phyloP scores from a whole-genome alignment of 768 basidiomycete species.

The Mycena indigotica region DNA sequence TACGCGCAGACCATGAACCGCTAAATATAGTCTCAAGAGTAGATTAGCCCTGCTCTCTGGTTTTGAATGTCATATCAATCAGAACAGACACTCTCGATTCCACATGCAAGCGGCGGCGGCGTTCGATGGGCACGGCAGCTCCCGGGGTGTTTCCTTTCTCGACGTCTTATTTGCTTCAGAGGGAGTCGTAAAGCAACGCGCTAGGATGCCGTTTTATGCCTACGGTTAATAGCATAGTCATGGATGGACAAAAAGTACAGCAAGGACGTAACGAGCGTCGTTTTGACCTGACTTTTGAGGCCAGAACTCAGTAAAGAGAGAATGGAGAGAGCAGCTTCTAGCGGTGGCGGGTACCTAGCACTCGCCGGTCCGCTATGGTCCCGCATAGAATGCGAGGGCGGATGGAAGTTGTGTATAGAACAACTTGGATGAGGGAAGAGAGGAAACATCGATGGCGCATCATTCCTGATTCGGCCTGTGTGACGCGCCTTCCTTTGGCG shows the following conservation, averaged over 20 bases:
- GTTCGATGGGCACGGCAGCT: neutral
- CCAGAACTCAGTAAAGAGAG: no score
- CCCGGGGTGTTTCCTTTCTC: neutral
- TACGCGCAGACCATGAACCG: neutral
- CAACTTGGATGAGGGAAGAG: neutral
- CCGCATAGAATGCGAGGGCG: neutral
- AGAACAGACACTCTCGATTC: neutral
- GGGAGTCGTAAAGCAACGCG: no score
- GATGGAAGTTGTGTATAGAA: neutral
- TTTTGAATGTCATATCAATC: neutral
- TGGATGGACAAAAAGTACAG: no score
- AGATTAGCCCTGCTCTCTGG: no score
- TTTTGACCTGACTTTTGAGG: no score
- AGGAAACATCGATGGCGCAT: neutral
- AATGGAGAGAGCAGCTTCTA: no score
- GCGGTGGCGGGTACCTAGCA: no score
- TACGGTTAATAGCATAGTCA: no score
- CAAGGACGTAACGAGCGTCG: no score
- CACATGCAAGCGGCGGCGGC: slow-evolving; percentile 1
- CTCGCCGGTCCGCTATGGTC: neutral
- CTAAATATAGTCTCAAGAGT: neutral
- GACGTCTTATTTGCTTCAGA: no score
- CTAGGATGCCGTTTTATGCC: no score
- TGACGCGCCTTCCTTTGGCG: neutral
- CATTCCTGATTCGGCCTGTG: neutral